Percentiles rank a stretch among this genome's conserved stretches.
Conservation (phyloP, 2,329 filamentous ascomycete genomes). For the Colletotrichum coccodes region DNA sequence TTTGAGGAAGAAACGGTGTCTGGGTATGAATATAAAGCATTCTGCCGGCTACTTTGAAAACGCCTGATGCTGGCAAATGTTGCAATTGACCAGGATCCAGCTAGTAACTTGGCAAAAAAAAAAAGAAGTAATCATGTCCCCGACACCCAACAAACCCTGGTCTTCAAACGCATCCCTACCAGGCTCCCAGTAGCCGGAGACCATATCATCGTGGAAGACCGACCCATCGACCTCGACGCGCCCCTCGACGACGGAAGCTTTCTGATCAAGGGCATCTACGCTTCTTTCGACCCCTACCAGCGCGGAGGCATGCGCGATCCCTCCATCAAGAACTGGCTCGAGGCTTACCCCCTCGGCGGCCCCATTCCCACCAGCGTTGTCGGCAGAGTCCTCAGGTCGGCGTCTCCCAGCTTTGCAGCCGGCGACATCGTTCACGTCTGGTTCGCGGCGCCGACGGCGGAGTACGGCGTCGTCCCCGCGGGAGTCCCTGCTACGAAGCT, state of each 20-base stretch:
- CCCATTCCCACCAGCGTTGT: conserved; percentile 70
- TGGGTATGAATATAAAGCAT: no score
- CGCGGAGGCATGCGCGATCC: conserved; percentile 73
- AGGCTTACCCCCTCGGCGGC: conserved; percentile 66
- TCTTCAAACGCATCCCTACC: conserved; percentile 72
- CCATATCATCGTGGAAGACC: conserved; percentile 70
- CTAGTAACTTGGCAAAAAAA: no score
- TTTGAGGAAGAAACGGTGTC: no score
- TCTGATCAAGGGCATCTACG: conserved; percentile 72
- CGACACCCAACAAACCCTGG: conserved; percentile 75
- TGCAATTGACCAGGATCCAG: no score
- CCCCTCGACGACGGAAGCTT: conserved; percentile 68
- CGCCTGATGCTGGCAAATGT: no score
- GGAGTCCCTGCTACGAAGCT: conserved; percentile 57
- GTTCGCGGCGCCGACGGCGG: conserved; percentile 60
- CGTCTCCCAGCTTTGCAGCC: conserved; percentile 66
- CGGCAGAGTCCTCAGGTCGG: conserved; percentile 73
- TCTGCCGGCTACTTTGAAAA: not conserved
- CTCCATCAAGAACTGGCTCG: conserved; percentile 68
- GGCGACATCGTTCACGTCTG: conserved; percentile 69
- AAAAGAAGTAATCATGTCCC: conserved; percentile 46
- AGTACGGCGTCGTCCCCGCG: conserved; percentile 68
- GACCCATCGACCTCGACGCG: conserved; percentile 69
- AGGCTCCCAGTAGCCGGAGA: conserved; percentile 74
- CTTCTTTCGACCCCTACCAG: conserved; percentile 80